Conservation (phyloP, 805 yeast species). For the Yamadazyma scolyti region DNA sequence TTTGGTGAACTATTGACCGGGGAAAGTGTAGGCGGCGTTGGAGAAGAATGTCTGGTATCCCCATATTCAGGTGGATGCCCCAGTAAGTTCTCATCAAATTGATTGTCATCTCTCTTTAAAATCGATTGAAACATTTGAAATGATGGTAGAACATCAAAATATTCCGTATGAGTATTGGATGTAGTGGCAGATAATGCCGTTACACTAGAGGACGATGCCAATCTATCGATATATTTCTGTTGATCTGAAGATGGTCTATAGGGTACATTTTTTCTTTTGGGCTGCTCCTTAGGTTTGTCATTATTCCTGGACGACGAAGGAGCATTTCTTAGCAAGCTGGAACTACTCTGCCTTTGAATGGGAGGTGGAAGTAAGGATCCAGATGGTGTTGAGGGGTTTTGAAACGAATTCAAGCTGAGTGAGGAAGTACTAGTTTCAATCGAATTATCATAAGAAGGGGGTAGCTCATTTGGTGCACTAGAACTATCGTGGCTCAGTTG, state of each 20-base stretch:
- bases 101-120: constrained; percentile 38
- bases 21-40: constrained; percentile 21
- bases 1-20: constrained; percentile 9
- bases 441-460: constrained; percentile 10
- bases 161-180: constrained; percentile 31
- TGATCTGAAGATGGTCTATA: constrained; percentile 32
- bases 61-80: constrained; percentile 37
- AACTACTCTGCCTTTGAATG: constrained; percentile 9
- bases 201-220: constrained; percentile 11
- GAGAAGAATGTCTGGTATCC: constrained; percentile 24
- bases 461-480: constrained; percentile 4
- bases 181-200: constrained; percentile 19
- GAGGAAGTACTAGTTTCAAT: too few relatives aligned
- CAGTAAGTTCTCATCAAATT: constrained; percentile 31
- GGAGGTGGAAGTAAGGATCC: constrained; percentile 6
- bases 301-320: background rate
- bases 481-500: too few relatives aligned
- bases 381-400: background rate
- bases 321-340: constrained; percentile 7
- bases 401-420: too few relatives aligned
- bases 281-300: background rate
- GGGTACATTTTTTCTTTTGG: constrained; percentile 20
- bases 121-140: constrained; percentile 63
- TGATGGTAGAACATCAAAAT: constrained; percentile 61
- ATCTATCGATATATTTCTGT: constrained; percentile 30